Evolutionary conservation across 2,329 filamentous ascomycete genomes (phyloP).

Genomic region (Penicillium sp.): DNA sequence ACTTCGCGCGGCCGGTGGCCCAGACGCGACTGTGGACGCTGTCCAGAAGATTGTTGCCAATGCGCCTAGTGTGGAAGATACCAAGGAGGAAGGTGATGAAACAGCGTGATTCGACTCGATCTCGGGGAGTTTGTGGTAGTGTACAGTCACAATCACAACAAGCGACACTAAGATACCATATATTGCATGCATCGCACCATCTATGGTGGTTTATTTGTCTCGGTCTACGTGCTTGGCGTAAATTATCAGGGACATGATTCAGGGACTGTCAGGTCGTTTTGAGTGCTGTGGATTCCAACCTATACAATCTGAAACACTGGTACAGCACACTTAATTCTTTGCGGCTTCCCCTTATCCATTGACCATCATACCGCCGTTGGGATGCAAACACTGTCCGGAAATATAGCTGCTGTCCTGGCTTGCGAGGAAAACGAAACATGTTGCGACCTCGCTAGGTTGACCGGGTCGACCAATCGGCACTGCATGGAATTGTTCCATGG

Average conservation of each 20-base stretch:
- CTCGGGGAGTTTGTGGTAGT: not conserved
- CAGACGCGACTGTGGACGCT: constrained; percentile 71
- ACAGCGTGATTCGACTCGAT: not conserved
- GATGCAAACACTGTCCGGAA: constrained; percentile 68
- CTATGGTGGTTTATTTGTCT: not conserved
- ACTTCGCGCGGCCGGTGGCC: constrained; percentile 69
- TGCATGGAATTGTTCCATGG: constrained; percentile 67
- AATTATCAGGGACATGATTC: not conserved
- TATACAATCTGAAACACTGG: not conserved
- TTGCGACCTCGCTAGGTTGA: constrained; percentile 78
- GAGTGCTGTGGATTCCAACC: not conserved
- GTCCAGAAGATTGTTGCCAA: constrained; percentile 68
- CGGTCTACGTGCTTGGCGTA: not conserved
- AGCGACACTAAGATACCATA: constrained; percentile 1
- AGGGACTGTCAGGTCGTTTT: not conserved
- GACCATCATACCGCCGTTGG: constrained; percentile 59
- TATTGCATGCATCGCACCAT: not conserved
- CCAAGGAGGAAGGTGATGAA: constrained; percentile 9
- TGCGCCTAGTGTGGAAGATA: constrained; percentile 23
- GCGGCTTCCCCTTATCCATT: constrained; percentile 39
- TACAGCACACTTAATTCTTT: not conserved
- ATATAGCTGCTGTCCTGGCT: constrained; percentile 70
- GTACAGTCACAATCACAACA: not conserved
- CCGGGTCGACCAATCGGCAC: constrained; percentile 73
- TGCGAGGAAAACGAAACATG: constrained; percentile 77